Conservation (phyloP, 257 asterid genomes). For the Fraxinus americana region DNA sequence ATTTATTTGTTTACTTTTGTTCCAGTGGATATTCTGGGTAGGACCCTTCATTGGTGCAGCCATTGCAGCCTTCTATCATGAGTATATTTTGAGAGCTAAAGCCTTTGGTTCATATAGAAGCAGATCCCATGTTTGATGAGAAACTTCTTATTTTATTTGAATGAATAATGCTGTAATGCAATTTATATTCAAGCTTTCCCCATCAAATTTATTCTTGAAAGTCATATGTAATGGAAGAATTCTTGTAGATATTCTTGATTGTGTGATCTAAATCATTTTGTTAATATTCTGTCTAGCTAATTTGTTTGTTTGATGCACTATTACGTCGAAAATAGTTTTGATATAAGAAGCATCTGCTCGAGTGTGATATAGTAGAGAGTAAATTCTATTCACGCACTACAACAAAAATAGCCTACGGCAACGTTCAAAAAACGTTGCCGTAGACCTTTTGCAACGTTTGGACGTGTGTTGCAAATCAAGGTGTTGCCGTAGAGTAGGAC, state of each 20-base stretch:
- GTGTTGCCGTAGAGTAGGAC: no score
- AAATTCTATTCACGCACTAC: no score
- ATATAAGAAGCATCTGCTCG: no score
- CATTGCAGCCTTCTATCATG: slow-evolving; percentile 45
- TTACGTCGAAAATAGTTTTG: no score
- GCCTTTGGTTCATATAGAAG: slow-evolving; percentile 39
- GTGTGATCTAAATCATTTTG: not conserved
- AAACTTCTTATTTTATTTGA: not conserved
- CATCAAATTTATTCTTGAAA: not conserved
- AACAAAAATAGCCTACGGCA: no score
- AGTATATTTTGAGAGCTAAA: slow-evolving; percentile 40
- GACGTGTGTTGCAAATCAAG: no score
- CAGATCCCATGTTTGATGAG: slow-evolving; percentile 24
- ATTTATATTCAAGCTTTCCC: not conserved
- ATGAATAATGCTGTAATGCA: not conserved
- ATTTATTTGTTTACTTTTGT: not conserved
- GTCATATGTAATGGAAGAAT: no score
- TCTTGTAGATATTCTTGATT: not conserved
- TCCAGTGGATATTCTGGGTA: slow-evolving; percentile 51
- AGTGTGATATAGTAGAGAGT: no score
- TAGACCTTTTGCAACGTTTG: no score
- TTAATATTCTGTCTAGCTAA: no score
- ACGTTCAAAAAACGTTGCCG: no score
- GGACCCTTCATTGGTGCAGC: slow-evolving; percentile 55
- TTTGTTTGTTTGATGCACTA: no score